Evolutionary conservation across 2,329 filamentous ascomycete genomes (phyloP).

Genomic region (Fusarium paranaense): DNA sequence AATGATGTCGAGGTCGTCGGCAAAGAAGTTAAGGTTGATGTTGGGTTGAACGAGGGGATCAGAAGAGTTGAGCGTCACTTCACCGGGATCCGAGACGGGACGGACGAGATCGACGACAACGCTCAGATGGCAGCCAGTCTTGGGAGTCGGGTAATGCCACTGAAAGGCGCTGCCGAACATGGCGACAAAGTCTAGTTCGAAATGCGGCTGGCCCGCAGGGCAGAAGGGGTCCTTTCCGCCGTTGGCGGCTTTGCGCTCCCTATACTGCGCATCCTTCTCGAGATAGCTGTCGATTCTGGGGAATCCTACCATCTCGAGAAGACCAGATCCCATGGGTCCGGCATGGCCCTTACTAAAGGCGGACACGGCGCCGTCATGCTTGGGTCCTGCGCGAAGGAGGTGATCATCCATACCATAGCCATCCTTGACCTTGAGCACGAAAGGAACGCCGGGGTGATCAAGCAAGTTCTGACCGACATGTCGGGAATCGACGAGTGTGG

Average conservation of each 20-base stretch:
- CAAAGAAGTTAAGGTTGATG: slow-evolving; percentile 72
- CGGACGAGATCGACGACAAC: slow-evolving; percentile 64
- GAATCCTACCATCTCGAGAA: slow-evolving; percentile 65
- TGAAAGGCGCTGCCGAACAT: slow-evolving; percentile 65
- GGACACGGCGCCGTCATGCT: slow-evolving; percentile 49
- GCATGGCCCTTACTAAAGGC: slow-evolving; percentile 42
- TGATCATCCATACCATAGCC: slow-evolving; percentile 55
- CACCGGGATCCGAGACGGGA: slow-evolving; percentile 57
- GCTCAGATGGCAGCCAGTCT: slow-evolving; percentile 63
- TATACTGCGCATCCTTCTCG: slow-evolving; percentile 61
- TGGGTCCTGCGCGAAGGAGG: slow-evolving; percentile 52
- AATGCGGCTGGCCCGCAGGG: slow-evolving; percentile 68
- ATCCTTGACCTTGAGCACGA: slow-evolving; percentile 49
- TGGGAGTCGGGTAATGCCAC: slow-evolving; percentile 58
- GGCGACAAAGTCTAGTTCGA: slow-evolving; percentile 71
- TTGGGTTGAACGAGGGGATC: slow-evolving; percentile 69
- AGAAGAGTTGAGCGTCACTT: slow-evolving; percentile 66
- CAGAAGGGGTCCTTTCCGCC: slow-evolving; percentile 64
- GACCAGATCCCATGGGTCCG: slow-evolving; percentile 54
- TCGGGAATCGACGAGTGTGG: slow-evolving; percentile 64
- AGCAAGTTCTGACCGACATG: slow-evolving; percentile 74
- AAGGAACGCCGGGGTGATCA: slow-evolving; percentile 57
- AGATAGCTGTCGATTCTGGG: slow-evolving; percentile 69
- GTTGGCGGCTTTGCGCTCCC: slow-evolving; percentile 54
- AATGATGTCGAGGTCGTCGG: slow-evolving; percentile 66